phyloP scores from a whole-genome alignment of 495 filamentous ascomycete species.

The Podospora pseudoanserina region DNA sequence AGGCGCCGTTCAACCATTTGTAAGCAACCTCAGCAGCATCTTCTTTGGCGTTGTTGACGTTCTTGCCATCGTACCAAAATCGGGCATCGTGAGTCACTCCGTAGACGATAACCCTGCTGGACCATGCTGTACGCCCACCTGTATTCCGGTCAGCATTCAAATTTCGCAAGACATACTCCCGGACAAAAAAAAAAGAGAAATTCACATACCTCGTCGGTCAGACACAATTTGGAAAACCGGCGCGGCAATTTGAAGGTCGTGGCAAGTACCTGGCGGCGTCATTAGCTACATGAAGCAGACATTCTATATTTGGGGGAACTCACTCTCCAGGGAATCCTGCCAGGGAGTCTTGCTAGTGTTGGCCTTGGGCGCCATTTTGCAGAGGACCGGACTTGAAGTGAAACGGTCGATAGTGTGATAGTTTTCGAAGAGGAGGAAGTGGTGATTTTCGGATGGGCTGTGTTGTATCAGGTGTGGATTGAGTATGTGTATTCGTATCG shows the following conservation, averaged over 20 bases:
- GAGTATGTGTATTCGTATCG: background rate
- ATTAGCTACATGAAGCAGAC: background rate
- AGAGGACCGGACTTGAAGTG: background rate
- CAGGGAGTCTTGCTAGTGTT: background rate
- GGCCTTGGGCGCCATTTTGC: background rate
- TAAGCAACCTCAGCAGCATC: conserved; percentile 81
- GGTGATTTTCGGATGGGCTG: background rate
- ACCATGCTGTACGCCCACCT: conserved; percentile 94
- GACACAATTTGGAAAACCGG: conserved; percentile 71
- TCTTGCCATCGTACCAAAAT: conserved; percentile 89
- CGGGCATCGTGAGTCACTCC: conserved; percentile 59
- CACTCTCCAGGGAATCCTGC: background rate
- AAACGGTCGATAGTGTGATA: background rate
- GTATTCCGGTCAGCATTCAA: background rate
- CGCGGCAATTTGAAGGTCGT: conserved; percentile 46
- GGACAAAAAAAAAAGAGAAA: too few relatives aligned
- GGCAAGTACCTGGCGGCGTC: conserved; percentile 55
- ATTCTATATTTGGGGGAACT: background rate
- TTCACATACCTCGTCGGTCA: conserved; percentile 67
- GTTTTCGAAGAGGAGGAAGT: background rate
- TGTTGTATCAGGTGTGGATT: background rate
- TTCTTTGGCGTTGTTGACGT: conserved; percentile 81
- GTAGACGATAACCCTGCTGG: conserved; percentile 61
- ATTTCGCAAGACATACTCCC: background rate
- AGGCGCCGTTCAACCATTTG: conserved; percentile 38